Conservation (phyloP, 768 basidiomycete genomes). For the Lepiota brunneoincarnata region DNA sequence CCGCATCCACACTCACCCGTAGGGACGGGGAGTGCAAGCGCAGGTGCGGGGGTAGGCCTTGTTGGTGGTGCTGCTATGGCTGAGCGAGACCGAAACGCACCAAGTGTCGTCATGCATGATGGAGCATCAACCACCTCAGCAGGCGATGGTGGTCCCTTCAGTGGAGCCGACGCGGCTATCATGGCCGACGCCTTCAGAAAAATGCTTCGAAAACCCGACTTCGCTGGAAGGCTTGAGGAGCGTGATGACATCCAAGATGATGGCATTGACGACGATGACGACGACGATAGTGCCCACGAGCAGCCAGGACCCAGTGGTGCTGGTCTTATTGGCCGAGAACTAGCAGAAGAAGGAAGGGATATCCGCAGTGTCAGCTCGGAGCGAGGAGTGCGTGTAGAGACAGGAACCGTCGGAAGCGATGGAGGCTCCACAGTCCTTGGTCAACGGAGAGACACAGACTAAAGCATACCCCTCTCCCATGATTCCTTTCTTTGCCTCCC, state of each 20-base stretch:
- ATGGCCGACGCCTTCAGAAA: conserved; percentile 92
- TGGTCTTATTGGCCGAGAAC: conserved; percentile 62
- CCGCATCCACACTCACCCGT: conserved; percentile 11
- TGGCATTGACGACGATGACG: conserved; percentile 28
- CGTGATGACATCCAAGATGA: conserved; percentile 55
- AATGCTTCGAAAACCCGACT: conserved; percentile 87
- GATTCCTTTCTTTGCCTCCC: conserved; percentile 7
- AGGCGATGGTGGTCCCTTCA: conserved; percentile 70
- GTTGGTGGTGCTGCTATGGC: conserved; percentile 24
- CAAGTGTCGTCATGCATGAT: conserved; percentile 55
- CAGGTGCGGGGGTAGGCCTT: conserved; percentile 10
- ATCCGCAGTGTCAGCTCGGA: conserved; percentile 81
- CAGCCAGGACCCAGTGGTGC: conserved; percentile 13
- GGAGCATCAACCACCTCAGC: conserved; percentile 69
- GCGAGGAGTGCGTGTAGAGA: conserved; percentile 75
- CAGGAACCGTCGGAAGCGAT: conserved; percentile 13
- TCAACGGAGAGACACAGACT: conserved; percentile 11
- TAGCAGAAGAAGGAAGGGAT: conserved; percentile 89
- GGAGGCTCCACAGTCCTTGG: conserved; percentile 9
- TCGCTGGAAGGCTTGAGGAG: conserved; percentile 70
- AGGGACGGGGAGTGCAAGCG: conserved; percentile 12
- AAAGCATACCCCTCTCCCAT: conserved; percentile 4
- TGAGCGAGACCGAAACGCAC: conserved; percentile 31
- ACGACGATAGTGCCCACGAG: conserved; percentile 1
- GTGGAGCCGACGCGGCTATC: conserved; percentile 84